phyloP scores from a whole-genome alignment of 176 grass and related monocot species.

The Oryza australiensis region DNA sequence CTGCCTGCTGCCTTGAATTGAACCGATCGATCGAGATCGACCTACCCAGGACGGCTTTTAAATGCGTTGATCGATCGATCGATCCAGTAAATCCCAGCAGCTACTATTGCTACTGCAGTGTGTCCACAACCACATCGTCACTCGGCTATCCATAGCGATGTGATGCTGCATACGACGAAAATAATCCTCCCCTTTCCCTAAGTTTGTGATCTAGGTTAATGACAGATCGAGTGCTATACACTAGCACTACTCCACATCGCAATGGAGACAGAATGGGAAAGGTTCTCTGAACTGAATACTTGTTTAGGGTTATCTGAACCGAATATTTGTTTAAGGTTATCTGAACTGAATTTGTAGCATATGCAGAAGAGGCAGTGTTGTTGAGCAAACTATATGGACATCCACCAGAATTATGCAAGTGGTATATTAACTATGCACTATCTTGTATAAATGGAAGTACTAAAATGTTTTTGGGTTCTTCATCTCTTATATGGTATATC shows the following conservation, averaged over 20 bases:
- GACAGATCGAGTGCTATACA: no score
- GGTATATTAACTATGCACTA: no score
- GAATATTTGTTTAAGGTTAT: no score
- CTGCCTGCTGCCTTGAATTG: slow-evolving; percentile 21
- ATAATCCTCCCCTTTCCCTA: no score
- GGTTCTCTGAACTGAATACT: no score
- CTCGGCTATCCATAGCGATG: not conserved
- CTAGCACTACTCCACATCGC: not conserved
- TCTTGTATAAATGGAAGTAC: not conserved
- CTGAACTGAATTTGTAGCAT: not conserved
- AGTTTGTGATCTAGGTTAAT: not conserved
- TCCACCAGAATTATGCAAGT: not conserved
- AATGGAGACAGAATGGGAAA: not conserved
- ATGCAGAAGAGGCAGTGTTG: not conserved
- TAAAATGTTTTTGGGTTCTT: not conserved
- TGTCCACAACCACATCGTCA: not conserved
- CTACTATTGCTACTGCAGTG: no score
- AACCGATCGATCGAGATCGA: not conserved
- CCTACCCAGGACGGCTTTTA: slow-evolving; percentile 39
- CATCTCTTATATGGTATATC: not conserved
- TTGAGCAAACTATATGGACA: not conserved
- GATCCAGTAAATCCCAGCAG: not conserved
- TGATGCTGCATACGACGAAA: no score
- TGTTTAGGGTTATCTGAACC: no score
- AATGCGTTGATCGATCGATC: slow-evolving; percentile 15